A percentile compares a stretch with the other conserved stretches of the same genome.
Conservation (phyloP, 495 filamentous ascomycete genomes). For the Sordaria brevicollis region DNA sequence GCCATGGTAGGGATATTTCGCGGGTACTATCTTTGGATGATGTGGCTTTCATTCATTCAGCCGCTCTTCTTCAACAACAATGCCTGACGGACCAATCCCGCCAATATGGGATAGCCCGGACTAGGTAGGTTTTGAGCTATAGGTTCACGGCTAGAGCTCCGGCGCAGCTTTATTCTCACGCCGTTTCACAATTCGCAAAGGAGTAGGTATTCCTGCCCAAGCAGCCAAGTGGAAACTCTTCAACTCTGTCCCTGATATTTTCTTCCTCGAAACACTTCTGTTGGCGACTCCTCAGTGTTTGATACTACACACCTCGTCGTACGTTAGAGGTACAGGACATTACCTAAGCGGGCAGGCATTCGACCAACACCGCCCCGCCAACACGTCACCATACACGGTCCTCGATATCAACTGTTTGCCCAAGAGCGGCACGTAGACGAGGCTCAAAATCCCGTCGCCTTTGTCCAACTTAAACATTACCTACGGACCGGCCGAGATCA, state of each 20-base stretch:
- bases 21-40: not conserved
- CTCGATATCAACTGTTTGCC: not conserved
- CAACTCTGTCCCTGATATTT: not conserved
- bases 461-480: not conserved
- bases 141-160: not conserved
- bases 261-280: not conserved
- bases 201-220: not conserved
- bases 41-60: not conserved
- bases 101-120: not conserved
- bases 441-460: not conserved
- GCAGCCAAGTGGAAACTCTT: not conserved
- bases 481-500: not conserved
- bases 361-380: not conserved
- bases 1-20: not conserved
- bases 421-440: not conserved
- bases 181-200: not conserved
- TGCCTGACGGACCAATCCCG: not conserved
- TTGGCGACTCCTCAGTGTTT: not conserved
- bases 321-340: not conserved
- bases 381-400: not conserved
- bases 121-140: not conserved
- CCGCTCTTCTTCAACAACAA: not conserved
- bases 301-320: not conserved
- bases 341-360: not conserved
- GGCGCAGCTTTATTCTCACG: not conserved